Evolutionary conservation across 192 early-diverging fungal species (phyloP).

Genomic region (Mortierella antarctica): DNA sequence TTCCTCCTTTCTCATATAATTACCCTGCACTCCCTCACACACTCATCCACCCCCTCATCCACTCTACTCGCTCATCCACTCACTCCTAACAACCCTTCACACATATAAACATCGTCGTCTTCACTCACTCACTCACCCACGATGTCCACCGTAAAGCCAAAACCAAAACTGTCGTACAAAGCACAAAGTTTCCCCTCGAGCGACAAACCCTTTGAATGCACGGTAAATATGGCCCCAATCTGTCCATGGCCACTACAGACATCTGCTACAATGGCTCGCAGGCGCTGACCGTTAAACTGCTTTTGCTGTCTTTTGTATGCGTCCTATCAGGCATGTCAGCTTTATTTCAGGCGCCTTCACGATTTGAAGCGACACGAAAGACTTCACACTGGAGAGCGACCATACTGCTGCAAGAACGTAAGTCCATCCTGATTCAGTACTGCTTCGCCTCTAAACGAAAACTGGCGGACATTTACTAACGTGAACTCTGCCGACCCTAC

Average conservation of each 20-base stretch:
- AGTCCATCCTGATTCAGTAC: neutral
- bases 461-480: neutral
- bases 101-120: neutral
- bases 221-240: slow-evolving; percentile 15
- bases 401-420: slow-evolving; percentile 59
- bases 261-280: neutral
- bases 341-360: slow-evolving; percentile 63
- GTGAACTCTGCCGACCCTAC: neutral
- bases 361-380: slow-evolving; percentile 66
- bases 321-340: slow-evolving; percentile 48
- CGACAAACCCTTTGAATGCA: slow-evolving; percentile 53
- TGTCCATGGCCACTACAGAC: neutral
- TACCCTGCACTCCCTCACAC: no score
- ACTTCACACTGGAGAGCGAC: slow-evolving; percentile 67
- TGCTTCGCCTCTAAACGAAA: neutral
- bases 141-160: slow-evolving; percentile 32
- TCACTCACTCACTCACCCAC: neutral
- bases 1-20: no score
- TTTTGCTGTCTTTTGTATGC: neutral
- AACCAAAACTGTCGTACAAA: slow-evolving; percentile 52
- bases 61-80: neutral
- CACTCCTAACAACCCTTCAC: neutral
- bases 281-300: no score
- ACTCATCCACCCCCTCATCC: no score
- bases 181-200: slow-evolving; percentile 50